These are phyloP conservation scores for Rhazya stricta DNA, from an alignment of 257 asterid species.

Conservation along the genomic window DNA sequence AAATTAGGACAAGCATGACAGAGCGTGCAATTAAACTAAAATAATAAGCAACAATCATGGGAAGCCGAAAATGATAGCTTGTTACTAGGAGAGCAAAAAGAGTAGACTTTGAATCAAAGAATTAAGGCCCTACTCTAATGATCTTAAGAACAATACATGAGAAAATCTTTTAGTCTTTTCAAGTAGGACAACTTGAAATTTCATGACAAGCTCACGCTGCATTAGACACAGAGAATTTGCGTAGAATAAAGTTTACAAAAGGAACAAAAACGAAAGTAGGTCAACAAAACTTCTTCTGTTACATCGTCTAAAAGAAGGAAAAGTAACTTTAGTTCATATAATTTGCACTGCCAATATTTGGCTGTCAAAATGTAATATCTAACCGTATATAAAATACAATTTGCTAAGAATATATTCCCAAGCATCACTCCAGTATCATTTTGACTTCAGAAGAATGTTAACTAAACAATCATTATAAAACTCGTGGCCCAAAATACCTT, in stretches of 20 bases:
- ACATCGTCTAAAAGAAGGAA: not conserved
- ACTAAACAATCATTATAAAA: not conserved
- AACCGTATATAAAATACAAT: not conserved
- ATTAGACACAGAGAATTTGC: not conserved
- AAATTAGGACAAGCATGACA: no score
- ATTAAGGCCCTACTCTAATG: not conserved
- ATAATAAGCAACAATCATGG: not conserved
- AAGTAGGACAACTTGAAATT: not conserved
- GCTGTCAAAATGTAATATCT: not conserved
- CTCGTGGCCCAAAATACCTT: not conserved
- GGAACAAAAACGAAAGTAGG: not conserved
- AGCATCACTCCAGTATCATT: not conserved
- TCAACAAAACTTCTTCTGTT: not conserved
- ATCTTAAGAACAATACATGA: not conserved
- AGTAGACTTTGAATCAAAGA: not conserved
- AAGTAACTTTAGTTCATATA: not conserved
- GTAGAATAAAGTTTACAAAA: not conserved
- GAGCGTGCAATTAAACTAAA: not conserved
- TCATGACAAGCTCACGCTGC: not conserved
- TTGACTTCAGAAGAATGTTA: not conserved
- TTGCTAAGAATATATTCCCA: not conserved
- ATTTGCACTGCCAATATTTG: not conserved
- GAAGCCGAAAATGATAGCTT: not conserved
- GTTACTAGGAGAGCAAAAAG: not conserved
- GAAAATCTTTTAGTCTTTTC: not conserved